Conservation (phyloP, 306 rosid species). For the Calophaca sinica region DNA sequence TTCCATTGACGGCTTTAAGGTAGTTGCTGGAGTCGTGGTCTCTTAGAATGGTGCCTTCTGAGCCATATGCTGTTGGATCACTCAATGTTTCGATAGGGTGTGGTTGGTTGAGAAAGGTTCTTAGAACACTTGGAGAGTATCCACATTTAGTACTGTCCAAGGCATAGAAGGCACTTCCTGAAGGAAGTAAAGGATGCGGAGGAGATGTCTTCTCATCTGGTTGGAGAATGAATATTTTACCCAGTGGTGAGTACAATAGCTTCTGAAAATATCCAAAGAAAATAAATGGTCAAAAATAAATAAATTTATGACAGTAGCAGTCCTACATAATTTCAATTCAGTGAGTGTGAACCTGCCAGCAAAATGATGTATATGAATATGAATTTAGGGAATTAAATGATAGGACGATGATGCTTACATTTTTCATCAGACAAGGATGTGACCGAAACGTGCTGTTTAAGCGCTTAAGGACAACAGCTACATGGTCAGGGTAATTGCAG, state of each 20-base stretch:
- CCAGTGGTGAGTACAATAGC: conserved; percentile 78
- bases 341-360: no score
- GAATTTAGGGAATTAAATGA: background rate
- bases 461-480: conserved; percentile 75
- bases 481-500: conserved; percentile 87
- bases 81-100: conserved; percentile 92
- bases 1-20: conserved; percentile 72
- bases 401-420: conserved; percentile 52
- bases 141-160: conserved; percentile 64
- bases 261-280: conserved; percentile 57
- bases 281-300: background rate
- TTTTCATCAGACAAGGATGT: conserved; percentile 78
- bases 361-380: background rate
- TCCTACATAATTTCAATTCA: no score
- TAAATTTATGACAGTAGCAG: no score
- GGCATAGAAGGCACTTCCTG: conserved; percentile 66
- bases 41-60: conserved; percentile 81
- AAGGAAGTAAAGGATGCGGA: conserved; percentile 79
- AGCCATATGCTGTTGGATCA: conserved; percentile 89
- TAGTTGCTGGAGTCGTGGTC: conserved; percentile 95
- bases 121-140: conserved; percentile 61
- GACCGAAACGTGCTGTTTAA: conserved; percentile 71
- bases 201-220: conserved; percentile 87
- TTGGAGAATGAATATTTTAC: conserved; percentile 81
- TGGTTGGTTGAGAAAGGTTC: conserved; percentile 74